Base-by-base conservation (phyloP, 805 yeast genomes). In the Geotrichum ghanense region DNA sequence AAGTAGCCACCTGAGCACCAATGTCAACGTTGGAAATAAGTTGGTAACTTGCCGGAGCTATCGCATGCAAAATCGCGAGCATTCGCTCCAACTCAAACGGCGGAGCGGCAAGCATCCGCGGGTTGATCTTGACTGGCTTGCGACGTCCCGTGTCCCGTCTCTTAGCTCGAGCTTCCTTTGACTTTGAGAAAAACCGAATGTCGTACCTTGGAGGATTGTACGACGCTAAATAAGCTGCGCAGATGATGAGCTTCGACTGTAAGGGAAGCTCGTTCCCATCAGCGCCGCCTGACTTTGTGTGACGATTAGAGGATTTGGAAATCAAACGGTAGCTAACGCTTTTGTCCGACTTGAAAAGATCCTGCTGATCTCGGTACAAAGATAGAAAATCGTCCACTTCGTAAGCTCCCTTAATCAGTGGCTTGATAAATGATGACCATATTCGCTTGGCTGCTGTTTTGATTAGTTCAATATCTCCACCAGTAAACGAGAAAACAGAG, bases 141-240 rank as follows among this genome's bases (percentile, higher is more conserved):
- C 67, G 61, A 34, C 69, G 68, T 42, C 65, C 64, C 21, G 72
- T 71, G 17, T 65, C 65, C 45, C 70, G 63, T 31, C 63, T 56
- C 50, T 56, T 59, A 43, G 56, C 59, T 53, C 69, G 66, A 17
- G 71, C 67, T 12, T 72, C 76, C 51, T 70, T 75, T 41, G 82
- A 67, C 50, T 72, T 77, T 25, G 95, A 81, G 56, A 85, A 89
- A 45, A 75, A 67, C 45, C 77, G 74, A 56, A 79, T 66, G 61
- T 88, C 97, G 56, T 73, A 74, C 50, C 76, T 74, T 1, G 81
- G 78, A 24, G 81, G 83, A 47, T 78, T 76, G 57, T 75, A 83
- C 0, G 95, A 86, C 0, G 95, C 94, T 43, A 88, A 65, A 60
- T 83, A 89, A 0, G 95, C 80, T 1, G 95, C 86, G 25, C 87